A percentile compares a stretch with the other conserved stretches of the same genome.
These are phyloP conservation scores for Gynostemma pentaphyllum DNA, from an alignment of 306 rosid genomes.

Conservation along the genomic window DNA sequence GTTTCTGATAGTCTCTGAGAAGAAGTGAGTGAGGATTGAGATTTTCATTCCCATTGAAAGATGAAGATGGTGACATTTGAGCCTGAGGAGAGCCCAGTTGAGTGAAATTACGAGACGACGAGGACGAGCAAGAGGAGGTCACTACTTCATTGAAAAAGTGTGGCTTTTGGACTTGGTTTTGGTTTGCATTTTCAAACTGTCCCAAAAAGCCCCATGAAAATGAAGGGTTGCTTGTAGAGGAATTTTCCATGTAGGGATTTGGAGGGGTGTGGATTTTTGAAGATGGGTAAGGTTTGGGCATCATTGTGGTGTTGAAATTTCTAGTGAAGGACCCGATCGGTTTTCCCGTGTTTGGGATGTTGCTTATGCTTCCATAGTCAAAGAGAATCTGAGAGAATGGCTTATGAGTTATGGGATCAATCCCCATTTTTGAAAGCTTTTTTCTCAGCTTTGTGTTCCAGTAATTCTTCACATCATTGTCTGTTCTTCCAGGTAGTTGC, in stretches of 20 bases:
- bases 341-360: conserved; percentile 22
- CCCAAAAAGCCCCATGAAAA: conserved; percentile 19
- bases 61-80: conserved; percentile 21
- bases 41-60: conserved; percentile 52
- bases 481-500: conserved; percentile 82
- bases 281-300: conserved; percentile 22
- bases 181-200: conserved; percentile 26
- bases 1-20: conserved; percentile 23
- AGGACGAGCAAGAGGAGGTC: conserved; percentile 61
- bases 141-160: conserved; percentile 45
- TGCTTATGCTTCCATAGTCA: conserved; percentile 58
- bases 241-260: conserved; percentile 8
- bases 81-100: conserved; percentile 31
- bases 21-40: conserved; percentile 35
- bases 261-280: conserved; percentile 9
- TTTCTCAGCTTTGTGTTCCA: conserved; percentile 94
- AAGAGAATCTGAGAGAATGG: conserved; percentile 67
- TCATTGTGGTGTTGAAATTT: conserved; percentile 11
- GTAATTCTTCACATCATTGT: conserved; percentile 89
- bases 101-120: conserved; percentile 44
- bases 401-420: conserved; percentile 85
- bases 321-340: conserved; percentile 18
- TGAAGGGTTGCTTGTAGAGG: too few relatives aligned
- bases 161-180: conserved; percentile 31
- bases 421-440: conserved; percentile 80